Evolutionary conservation across 2,329 filamentous ascomycete genomes (phyloP).

Genomic region (Botryosphaeria dothidea): DNA sequence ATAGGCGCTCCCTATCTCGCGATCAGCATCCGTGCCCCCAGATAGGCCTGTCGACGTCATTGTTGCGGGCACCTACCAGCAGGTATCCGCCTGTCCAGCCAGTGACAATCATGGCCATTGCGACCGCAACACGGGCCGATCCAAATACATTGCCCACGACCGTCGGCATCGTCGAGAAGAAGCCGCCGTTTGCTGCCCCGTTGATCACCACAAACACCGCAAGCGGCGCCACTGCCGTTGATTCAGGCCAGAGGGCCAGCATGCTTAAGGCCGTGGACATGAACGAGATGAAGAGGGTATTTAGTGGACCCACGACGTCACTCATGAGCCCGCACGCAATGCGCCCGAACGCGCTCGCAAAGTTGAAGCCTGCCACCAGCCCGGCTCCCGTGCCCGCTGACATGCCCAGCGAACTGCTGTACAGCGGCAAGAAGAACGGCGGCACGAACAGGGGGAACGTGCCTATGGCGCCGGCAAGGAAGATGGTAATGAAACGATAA

Average conservation of each 20-base stretch:
- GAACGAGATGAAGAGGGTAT: conserved; percentile 47
- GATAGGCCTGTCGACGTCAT: neutral
- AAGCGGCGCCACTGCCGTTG: conserved; percentile 55
- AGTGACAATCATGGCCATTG: conserved; percentile 63
- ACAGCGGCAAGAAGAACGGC: conserved; percentile 62
- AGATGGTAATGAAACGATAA: conserved; percentile 53
- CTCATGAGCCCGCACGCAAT: conserved; percentile 55
- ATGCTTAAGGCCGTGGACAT: conserved; percentile 58
- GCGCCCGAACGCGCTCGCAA: conserved; percentile 60
- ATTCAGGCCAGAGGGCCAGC: conserved; percentile 63
- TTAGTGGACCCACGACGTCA: conserved; percentile 34
- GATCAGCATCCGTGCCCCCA: conserved; percentile 2
- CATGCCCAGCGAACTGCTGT: conserved; percentile 57
- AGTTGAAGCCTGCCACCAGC: conserved; percentile 63
- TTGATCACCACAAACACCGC: conserved; percentile 61
- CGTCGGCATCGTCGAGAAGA: conserved; percentile 65
- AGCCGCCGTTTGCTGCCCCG: conserved; percentile 61
- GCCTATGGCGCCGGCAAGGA: conserved; percentile 55
- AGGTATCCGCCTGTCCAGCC: conserved; percentile 61
- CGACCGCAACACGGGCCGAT: conserved; percentile 54
- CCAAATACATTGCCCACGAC: conserved; percentile 63
- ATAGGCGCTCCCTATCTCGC: conserved; percentile 21
- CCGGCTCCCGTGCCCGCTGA: conserved; percentile 55
- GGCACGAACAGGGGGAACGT: conserved; percentile 64
- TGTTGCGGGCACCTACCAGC: conserved; percentile 35